These are phyloP conservation scores for Stereocaulon alpinum DNA, from an alignment of 495 filamentous ascomycete genomes.

Conservation along the genomic window DNA sequence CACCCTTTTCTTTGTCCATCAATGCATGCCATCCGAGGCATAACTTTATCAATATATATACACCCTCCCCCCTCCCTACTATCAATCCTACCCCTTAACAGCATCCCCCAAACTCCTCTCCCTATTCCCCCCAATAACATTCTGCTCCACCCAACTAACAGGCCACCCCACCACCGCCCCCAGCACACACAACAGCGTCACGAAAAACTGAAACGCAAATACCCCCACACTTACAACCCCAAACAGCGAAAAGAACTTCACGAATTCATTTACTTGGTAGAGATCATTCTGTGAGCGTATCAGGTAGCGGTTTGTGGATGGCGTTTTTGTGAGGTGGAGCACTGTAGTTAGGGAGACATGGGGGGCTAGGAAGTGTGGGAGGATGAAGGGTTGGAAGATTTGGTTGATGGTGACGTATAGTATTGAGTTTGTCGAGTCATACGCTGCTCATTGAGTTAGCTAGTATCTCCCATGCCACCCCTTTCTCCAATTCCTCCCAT, in stretches of 20 bases:
- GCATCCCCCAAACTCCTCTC: slow-evolving; percentile 11
- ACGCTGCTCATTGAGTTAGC: slow-evolving; percentile 37
- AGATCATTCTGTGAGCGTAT: slow-evolving; percentile 70
- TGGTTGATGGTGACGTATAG: slow-evolving; percentile 65
- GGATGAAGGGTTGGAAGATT: slow-evolving; percentile 63
- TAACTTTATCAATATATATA: slow-evolving; percentile 26
- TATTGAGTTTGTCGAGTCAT: slow-evolving; percentile 50
- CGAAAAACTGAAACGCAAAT: slow-evolving; percentile 48
- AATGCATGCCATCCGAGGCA: slow-evolving; percentile 16
- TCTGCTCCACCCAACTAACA: slow-evolving; percentile 42
- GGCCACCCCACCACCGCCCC: slow-evolving; percentile 44
- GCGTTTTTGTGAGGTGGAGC: slow-evolving; percentile 39
- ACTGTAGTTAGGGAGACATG: slow-evolving; percentile 62
- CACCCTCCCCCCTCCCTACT: slow-evolving; percentile 15
- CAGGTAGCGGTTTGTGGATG: slow-evolving; percentile 38
- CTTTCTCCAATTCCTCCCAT: neutral
- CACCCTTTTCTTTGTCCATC: neutral
- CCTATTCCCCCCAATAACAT: slow-evolving; percentile 16
- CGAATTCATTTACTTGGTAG: slow-evolving; percentile 69
- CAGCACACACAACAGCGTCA: slow-evolving; percentile 51
- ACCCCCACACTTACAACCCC: slow-evolving; percentile 23
- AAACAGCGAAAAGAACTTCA: slow-evolving; percentile 46
- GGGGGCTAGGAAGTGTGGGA: slow-evolving; percentile 51
- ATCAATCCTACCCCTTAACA: slow-evolving; percentile 17
- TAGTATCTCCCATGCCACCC: too few species aligned